A percentile compares a stretch with the other conserved stretches of the same genome.
These are phyloP conservation scores for Sorghum bicolor DNA, from an alignment of 176 grass and related monocot species.

Conservation along the genomic window DNA sequence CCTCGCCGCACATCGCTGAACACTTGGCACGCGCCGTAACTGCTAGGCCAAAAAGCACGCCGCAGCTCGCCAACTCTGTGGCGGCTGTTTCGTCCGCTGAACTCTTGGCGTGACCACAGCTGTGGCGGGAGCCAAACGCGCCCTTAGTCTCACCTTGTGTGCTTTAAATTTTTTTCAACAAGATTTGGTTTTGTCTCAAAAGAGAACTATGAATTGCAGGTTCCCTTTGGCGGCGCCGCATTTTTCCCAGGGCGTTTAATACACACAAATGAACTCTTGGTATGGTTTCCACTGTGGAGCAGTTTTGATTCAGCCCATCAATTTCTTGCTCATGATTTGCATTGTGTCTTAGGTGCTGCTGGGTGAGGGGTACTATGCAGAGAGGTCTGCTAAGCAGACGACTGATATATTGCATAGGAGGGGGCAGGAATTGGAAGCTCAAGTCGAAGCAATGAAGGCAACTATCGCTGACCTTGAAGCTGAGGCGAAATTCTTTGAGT, in stretches of 20 bases:
- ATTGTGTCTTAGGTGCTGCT: slow-evolving; percentile 69
- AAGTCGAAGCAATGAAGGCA: slow-evolving; percentile 70
- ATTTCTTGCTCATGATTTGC: slow-evolving; percentile 6
- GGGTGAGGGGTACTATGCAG: slow-evolving; percentile 79
- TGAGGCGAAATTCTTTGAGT: slow-evolving; percentile 73
- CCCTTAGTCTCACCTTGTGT: background rate
- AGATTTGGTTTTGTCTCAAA: background rate
- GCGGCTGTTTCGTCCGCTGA: no score
- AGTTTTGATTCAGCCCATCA: background rate
- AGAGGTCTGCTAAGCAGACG: slow-evolving; percentile 82
- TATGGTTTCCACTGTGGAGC: slow-evolving; percentile 13
- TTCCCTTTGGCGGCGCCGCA: slow-evolving; percentile 79
- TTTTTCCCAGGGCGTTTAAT: slow-evolving; percentile 83
- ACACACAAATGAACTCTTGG: slow-evolving; percentile 88
- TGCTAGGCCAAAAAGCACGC: no score
- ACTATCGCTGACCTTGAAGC: slow-evolving; percentile 70
- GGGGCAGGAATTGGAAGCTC: slow-evolving; percentile 63
- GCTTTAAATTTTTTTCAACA: background rate
- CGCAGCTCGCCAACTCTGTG: no score
- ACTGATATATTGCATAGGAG: slow-evolving; percentile 70
- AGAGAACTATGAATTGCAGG: slow-evolving; percentile 34
- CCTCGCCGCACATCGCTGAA: no score
- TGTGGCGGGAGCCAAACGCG: no score
- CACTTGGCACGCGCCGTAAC: no score
- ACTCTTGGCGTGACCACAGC: no score